Evolutionary conservation across 345 rosid species (phyloP).

Genomic region (Populus simonii): DNA sequence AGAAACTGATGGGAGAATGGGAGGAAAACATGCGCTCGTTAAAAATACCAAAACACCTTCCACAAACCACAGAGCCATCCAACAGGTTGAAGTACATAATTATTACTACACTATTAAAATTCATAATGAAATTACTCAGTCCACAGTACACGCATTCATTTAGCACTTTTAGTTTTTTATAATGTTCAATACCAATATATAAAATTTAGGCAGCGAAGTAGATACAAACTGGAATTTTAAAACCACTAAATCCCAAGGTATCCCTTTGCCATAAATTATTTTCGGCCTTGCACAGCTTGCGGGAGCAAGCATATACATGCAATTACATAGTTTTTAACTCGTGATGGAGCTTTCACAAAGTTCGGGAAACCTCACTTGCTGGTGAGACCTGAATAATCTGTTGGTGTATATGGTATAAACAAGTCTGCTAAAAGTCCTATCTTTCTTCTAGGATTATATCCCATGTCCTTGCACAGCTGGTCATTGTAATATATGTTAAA

Average conservation of each 20-base stretch:
- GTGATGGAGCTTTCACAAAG: background rate
- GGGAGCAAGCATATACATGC: background rate
- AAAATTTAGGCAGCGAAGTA: background rate
- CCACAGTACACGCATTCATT: too few relatives aligned
- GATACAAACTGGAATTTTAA: background rate
- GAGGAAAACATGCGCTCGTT: too few relatives aligned
- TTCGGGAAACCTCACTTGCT: background rate
- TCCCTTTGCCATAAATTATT: background rate
- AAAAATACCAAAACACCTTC: too few relatives aligned
- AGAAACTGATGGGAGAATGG: too few relatives aligned
- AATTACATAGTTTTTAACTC: background rate
- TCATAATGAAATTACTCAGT: too few relatives aligned
- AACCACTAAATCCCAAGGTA: background rate
- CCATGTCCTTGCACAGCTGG: conserved; percentile 46
- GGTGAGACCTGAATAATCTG: conserved; percentile 25
- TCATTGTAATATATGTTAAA: conserved; percentile 31
- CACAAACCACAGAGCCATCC: too few relatives aligned
- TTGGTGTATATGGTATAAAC: conserved; percentile 37
- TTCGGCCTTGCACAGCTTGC: background rate
- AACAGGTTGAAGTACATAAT: too few relatives aligned
- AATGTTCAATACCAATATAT: too few relatives aligned
- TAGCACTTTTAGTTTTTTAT: too few relatives aligned
- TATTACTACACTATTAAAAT: too few relatives aligned
- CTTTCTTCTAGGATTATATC: conserved; percentile 37
- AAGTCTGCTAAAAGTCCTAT: conserved; percentile 32